Percentiles rank a stretch among this genome's conserved stretches.
These are phyloP conservation scores for Dactylellina cionopaga DNA, from an alignment of 2,329 filamentous ascomycete genomes.

Conservation along the genomic window DNA sequence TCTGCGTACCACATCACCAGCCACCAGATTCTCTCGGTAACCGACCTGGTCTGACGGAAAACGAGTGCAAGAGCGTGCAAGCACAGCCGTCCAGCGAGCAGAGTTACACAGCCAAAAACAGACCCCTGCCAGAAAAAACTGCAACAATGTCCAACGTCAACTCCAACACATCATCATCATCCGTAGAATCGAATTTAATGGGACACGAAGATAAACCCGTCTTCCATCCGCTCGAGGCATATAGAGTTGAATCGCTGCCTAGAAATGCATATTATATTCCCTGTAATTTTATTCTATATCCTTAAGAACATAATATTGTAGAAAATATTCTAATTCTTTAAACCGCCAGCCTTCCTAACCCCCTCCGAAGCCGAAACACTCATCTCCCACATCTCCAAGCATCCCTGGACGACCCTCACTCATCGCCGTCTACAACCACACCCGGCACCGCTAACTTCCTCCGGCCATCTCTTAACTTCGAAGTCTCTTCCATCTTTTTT, in stretches of 20 bases:
- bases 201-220: background rate
- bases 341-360: constrained; percentile 34
- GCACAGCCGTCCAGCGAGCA: too few species aligned
- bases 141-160: constrained; percentile 45
- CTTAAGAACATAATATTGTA: background rate
- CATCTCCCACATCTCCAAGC: constrained; percentile 64
- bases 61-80: too few species aligned
- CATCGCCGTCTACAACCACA: constrained; percentile 90
- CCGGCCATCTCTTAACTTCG: constrained; percentile 77
- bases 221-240: constrained; percentile 18
- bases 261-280: constrained; percentile 45
- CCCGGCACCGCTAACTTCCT: constrained; percentile 81
- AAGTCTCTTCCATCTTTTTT: constrained; percentile 79
- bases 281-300: constrained; percentile 4
- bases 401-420: constrained; percentile 86
- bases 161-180: background rate
- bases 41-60: too few species aligned
- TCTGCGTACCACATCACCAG: too few species aligned
- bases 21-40: too few species aligned
- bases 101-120: constrained; percentile 3
- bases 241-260: constrained; percentile 22
- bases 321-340: background rate
- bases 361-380: constrained; percentile 63
- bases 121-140: constrained; percentile 7
- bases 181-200: background rate